Evolutionary conservation across 2,329 filamentous ascomycete genomes (phyloP), one percentile per base, ranked within the genome.

Genomic region (Biscogniauxia sp.): DNA sequence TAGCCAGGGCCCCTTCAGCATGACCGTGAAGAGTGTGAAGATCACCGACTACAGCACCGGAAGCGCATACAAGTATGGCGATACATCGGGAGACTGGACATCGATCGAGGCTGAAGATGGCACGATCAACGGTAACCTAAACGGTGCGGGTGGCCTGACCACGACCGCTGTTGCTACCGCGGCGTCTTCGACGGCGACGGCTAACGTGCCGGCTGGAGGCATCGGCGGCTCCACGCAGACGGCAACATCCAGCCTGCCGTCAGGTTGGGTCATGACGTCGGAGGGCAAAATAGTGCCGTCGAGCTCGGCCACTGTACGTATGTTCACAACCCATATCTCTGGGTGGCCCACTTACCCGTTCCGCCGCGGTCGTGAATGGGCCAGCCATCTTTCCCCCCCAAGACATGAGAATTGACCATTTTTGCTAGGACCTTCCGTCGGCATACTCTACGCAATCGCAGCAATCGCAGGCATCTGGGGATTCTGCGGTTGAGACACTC

Each of bases 21-120:
- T 98, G 93, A 79, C 85, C 57, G 88, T 98, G 72, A 85, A 89
- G 75, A 90, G 84, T 28, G 77, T 97, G 68, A 81, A 84, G 58
- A 85, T 97, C 51, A 88, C 88, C 56, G 95, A 99, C 79, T 99
- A 98, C 80, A 97, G 93, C 20, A 97, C 93, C 1, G 95, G 95
- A 57, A 88, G 84, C 19, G 80, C 89, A 64, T 99, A 99, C 81
- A 81, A 79, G 60, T 99, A 98, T 78, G 85, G 85, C 66, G 91
- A 95, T 74, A 85, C 82, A 45, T 88, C 84, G 54, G 95, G 95
- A 54, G 84, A 81, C 20, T 97, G 92, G 91, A 72, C 85, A 66
- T 94, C 91, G 54, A 98, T 99, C 75, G 77, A 85, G 68, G 87
- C 94, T 57, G 84, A 89, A n/a, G 93, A 87, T 65, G 95, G 95